phyloP scores from a whole-genome alignment of 2,329 filamentous ascomycete species.

The Diplodia mutila region DNA sequence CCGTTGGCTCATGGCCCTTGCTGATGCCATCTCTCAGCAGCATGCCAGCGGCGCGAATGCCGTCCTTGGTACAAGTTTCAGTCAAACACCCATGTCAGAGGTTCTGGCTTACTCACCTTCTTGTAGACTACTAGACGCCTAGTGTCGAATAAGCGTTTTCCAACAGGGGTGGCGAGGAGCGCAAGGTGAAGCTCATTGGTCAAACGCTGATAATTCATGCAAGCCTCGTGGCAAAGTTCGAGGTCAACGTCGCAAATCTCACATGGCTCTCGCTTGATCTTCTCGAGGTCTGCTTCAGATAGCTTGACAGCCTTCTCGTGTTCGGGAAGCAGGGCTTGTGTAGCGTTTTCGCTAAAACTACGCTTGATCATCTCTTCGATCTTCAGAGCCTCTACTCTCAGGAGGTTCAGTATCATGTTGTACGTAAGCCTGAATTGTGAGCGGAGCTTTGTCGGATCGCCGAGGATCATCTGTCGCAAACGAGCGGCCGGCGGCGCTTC shows the following conservation, averaged over 20 bases:
- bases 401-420: slow-evolving; percentile 97
- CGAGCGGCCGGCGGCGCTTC: slow-evolving; percentile 86
- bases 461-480: slow-evolving; percentile 90
- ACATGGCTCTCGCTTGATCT: slow-evolving; percentile 85
- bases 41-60: slow-evolving; percentile 79
- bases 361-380: slow-evolving; percentile 99
- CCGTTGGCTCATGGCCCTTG: slow-evolving; percentile 66
- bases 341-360: slow-evolving; percentile 97
- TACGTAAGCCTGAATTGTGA: slow-evolving; percentile 98
- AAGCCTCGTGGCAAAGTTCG: slow-evolving; percentile 78
- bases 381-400: slow-evolving; percentile 93
- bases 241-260: slow-evolving; percentile 79
- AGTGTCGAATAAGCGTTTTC: slow-evolving; percentile 75
- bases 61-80: slow-evolving; percentile 58
- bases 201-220: slow-evolving; percentile 77
- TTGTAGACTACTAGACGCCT: slow-evolving; percentile 83
- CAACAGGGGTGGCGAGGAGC: slow-evolving; percentile 78
- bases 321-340: slow-evolving; percentile 89
- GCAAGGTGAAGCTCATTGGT: slow-evolving; percentile 79
- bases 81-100: background rate
- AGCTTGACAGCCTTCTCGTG: slow-evolving; percentile 93
- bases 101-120: slow-evolving; percentile 46
- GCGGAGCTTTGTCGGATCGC: slow-evolving; percentile 89
- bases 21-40: slow-evolving; percentile 75
- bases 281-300: slow-evolving; percentile 87